phyloP scores from a whole-genome alignment of 352 stramenopile species.

The Elongisporangium anandrum region DNA sequence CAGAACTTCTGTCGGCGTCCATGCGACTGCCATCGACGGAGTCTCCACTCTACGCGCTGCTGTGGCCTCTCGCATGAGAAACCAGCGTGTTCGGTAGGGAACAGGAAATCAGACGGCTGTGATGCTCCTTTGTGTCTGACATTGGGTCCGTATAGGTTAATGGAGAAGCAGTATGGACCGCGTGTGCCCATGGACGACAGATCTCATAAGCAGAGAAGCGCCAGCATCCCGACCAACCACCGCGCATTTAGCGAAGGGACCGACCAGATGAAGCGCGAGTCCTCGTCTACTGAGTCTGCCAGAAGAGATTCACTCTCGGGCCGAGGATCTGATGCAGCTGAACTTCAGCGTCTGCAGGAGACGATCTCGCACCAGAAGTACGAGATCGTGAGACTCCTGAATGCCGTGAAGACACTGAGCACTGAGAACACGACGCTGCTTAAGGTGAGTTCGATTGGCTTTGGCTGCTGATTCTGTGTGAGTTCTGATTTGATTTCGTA shows the following conservation, averaged over 20 bases:
- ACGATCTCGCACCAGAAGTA: constrained; percentile 69
- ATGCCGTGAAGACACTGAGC: constrained; percentile 82
- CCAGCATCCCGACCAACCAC: constrained; percentile 1
- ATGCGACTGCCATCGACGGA: constrained; percentile 68
- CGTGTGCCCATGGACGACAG: constrained; percentile 30
- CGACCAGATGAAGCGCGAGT: neutral
- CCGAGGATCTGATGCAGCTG: constrained; percentile 3
- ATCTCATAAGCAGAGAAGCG: constrained; percentile 15
- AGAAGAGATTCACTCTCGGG: neutral
- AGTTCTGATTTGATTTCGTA: too few relatives aligned
- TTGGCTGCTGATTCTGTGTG: constrained; percentile 2
- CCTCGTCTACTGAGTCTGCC: neutral
- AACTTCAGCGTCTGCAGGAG: constrained; percentile 47
- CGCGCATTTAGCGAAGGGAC: neutral
- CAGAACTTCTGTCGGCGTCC: constrained; percentile 46
- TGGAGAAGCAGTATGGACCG: constrained; percentile 74
- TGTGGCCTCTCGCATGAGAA: constrained; percentile 78
- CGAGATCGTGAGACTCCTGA: constrained; percentile 77
- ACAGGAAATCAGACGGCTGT: neutral
- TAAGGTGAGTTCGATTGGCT: constrained; percentile 36
- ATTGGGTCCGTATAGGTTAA: constrained; percentile 30
- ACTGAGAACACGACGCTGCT: constrained; percentile 80
- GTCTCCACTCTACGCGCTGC: constrained; percentile 70
- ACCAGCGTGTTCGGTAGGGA: constrained; percentile 59
- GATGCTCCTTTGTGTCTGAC: neutral